Percentiles rank a stretch among this genome's conserved stretches.
Evolutionary conservation across 306 rosid species (phyloP).

Genomic region (Prunus persica): DNA sequence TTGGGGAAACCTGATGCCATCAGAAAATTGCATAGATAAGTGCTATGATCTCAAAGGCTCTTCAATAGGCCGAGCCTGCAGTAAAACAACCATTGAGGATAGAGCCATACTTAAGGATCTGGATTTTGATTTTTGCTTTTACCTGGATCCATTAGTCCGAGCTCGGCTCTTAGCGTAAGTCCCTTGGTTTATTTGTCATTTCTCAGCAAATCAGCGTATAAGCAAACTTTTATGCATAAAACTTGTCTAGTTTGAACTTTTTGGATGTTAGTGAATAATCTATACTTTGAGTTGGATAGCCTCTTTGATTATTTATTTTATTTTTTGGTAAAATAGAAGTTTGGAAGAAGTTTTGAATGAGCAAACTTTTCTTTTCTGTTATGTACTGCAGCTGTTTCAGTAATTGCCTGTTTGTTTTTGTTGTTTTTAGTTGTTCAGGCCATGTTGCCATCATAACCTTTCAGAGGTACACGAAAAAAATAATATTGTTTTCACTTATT

Average conservation of each 20-base stretch:
- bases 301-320: neutral
- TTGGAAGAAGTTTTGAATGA: neutral
- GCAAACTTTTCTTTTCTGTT: no score
- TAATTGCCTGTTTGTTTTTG: no score
- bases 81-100: constrained; percentile 14
- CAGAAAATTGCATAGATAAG: constrained; percentile 19
- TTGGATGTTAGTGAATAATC: neutral
- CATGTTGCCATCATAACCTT: neutral
- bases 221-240: neutral
- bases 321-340: neutral
- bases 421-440: neutral
- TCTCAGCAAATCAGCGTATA: neutral
- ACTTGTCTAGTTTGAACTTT: neutral
- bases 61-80: constrained; percentile 27
- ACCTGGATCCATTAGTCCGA: constrained; percentile 34
- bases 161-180: constrained; percentile 38
- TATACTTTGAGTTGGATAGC: no score
- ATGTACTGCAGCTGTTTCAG: no score
- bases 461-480: no score
- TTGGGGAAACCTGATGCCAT: constrained; percentile 17
- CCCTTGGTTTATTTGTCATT: neutral
- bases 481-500: neutral
- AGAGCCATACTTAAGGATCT: constrained; percentile 33
- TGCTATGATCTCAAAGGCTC: constrained; percentile 46
- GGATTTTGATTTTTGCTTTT: constrained; percentile 42